Base-by-base conservation (phyloP, 371 early-diverging fungal genomes). In the Mucor indicus region DNA sequence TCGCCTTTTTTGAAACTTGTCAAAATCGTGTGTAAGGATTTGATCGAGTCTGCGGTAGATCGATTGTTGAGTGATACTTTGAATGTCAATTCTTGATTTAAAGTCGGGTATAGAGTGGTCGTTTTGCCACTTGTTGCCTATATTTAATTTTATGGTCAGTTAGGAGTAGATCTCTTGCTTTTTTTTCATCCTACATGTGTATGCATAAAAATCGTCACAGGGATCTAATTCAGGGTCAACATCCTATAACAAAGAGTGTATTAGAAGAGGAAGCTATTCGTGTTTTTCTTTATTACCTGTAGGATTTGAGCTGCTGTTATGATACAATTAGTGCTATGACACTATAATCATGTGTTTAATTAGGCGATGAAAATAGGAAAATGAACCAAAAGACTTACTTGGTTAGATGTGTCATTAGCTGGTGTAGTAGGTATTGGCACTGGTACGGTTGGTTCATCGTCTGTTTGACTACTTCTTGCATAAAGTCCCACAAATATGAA, bases 291-390 rank as follows among this genome's bases (percentile, higher is more conserved):
- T 36, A 16, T 50, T 66, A 55, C 62, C 41, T 57, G 61, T 25
- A 69, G 31, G 20, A 83, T 73, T 21, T 64, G 52, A 4, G 79
- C 63, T 2, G 81, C 75, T 2, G 75, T 69, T 3, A 63, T 48
- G 19, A 77, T 64, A 50, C 83, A 83, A 23, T 70, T 70, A 4
- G 72, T n/a, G n/a, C n/a, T n/a, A n/a, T n/a, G n/a, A n/a, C n/a
- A n/a, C n/a, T n/a, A n/a, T n/a, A n/a, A n/a, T n/a, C n/a, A n/a
- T n/a, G n/a, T n/a, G n/a, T n/a, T n/a, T n/a, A n/a, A n/a, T n/a
- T n/a, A n/a, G n/a, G n/a, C n/a, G 63, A 13, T 76, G 58, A 20
- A 64, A 53, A 54, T 76, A 80, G 21, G 1, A 16, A n/a, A 50
- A 22, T 13, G 17, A n/a, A 44, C 5, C 25, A 11, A 46, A 29